Base-by-base conservation (phyloP, 805 yeast genomes). In the Cyberlindnera bimundalis region DNA sequence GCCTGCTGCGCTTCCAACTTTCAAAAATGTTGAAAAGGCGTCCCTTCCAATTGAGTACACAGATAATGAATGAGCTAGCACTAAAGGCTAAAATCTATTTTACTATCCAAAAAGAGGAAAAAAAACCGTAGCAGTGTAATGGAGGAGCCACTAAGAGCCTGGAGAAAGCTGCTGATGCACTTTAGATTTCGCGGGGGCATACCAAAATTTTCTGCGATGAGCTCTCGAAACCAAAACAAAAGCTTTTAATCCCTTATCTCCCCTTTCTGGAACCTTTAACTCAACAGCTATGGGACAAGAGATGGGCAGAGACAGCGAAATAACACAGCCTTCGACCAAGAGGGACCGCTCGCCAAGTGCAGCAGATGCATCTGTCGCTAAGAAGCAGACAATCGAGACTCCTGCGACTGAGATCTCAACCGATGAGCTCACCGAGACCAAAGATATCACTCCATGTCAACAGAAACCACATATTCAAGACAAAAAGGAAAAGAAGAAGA, bases 1-100 rank as follows among this genome's bases (percentile, higher is more conserved):
- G n/a, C 55, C 60, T 1, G 64, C 70, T 6, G 50, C 60, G 2
- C 42, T 79, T 17, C 91, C 90, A 2, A 64, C 70, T 5, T 81
- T 81, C 57, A 75, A 71, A 47, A 78, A 79, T 53, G 78, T 81
- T 8, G 90, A 84, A 48, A 79, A 76, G 55, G 83, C 85, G 5
- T 65, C 66, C 39, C 62, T 66, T 16, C 64, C 74, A 11, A 64
- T 75, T 1, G 67, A 65, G 26, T 74, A 72, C 47, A 64, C 65
- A 7, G 18, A 42, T 17, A 43, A 51, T 16, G 43, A 42, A 29
- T 40, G 27, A 27, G 7, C 6, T 29, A 14, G 31, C 9, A 21
- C 10, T 21, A 8, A 8, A 13, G n/a, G 12, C 15, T 26, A 26
- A 26, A 26, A 10, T 23, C 25, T 23, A 8, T 23, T 8, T 23